A percentile compares a stretch with the other conserved stretches of the same genome.
Evolutionary conservation across 2,329 filamentous ascomycete species (phyloP).

Genomic region (Berkeleyomyces rouxiae): DNA sequence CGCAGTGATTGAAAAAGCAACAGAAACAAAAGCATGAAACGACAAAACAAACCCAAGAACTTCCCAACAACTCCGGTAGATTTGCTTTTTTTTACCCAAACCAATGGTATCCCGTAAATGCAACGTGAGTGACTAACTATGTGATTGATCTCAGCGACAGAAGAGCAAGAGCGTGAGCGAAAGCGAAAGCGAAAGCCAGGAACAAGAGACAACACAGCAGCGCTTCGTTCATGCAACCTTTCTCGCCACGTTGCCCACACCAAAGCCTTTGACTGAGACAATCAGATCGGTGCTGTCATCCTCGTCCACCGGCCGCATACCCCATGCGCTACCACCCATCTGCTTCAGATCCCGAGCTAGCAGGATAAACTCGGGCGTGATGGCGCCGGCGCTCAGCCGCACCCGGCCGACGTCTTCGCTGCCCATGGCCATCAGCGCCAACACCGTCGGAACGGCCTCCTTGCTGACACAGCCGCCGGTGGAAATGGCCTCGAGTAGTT

Average conservation of each 20-base stretch:
- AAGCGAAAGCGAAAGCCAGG: conserved; percentile 8
- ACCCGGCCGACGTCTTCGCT: conserved; percentile 86
- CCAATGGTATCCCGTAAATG: conserved; percentile 10
- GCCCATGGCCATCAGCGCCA: conserved; percentile 95
- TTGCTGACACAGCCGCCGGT: conserved; percentile 67
- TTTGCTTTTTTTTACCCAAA: conserved; percentile 13
- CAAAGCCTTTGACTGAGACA: conserved; percentile 79
- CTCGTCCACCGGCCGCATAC: conserved; percentile 56
- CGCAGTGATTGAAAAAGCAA: background rate
- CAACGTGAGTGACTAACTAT: background rate
- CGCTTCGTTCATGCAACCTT: conserved; percentile 48
- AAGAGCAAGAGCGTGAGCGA: background rate
- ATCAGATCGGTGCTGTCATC: conserved; percentile 58
- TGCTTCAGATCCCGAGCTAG: conserved; percentile 69
- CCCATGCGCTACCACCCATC: conserved; percentile 89
- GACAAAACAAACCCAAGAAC: conserved; percentile 10
- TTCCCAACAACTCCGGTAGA: conserved; percentile 12
- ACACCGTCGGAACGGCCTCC: conserved; percentile 54
- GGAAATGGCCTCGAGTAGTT: conserved; percentile 68
- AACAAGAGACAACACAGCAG: conserved; percentile 3
- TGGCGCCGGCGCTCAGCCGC: conserved; percentile 61
- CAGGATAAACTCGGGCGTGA: conserved; percentile 65
- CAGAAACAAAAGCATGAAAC: background rate
- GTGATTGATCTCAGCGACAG: conserved; percentile 4
- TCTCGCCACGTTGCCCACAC: conserved; percentile 85